Conservation (phyloP, 805 yeast genomes). For the Grigorovia humatica region DNA sequence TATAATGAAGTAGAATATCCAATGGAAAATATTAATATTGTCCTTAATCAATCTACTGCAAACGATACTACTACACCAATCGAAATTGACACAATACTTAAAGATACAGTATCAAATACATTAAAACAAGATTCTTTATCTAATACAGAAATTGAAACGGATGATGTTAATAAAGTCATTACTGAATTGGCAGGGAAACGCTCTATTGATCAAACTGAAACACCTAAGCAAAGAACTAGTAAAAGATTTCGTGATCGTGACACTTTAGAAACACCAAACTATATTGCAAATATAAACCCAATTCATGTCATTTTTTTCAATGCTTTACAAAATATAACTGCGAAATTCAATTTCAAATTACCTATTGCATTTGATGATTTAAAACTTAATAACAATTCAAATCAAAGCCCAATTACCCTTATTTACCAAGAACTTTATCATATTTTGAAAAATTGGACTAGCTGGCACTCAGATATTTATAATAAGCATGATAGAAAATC, state of each 20-base stretch:
- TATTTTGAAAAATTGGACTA: slow-evolving; percentile 30
- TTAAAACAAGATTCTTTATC: not conserved
- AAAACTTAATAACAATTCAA: slow-evolving; percentile 2
- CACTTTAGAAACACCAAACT: not conserved
- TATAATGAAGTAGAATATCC: slow-evolving; percentile 42
- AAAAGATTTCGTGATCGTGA: slow-evolving; percentile 31
- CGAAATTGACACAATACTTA: no score
- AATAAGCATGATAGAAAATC: slow-evolving; percentile 12
- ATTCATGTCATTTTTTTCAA: slow-evolving; percentile 13
- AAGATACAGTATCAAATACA: no score
- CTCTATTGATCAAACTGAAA: slow-evolving; percentile 8
- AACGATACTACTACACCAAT: slow-evolving; percentile 5
- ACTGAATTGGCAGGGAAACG: slow-evolving; percentile 8
- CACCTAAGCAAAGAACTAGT: slow-evolving; percentile 28
- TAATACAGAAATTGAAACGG: slow-evolving; percentile 7
- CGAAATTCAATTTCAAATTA: not conserved
- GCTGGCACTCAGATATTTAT: slow-evolving; percentile 25
- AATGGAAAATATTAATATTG: slow-evolving; percentile 35
- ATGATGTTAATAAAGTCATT: slow-evolving; percentile 8
- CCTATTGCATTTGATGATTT: slow-evolving; percentile 6
- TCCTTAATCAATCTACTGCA: slow-evolving; percentile 7
- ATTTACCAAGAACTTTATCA: slow-evolving; percentile 23
- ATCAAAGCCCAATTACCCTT: not conserved
- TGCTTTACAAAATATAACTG: slow-evolving; percentile 7
- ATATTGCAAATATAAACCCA: slow-evolving; percentile 1